phyloP scores from a whole-genome alignment of 768 basidiomycete genomes.

The Boletus insuetus region DNA sequence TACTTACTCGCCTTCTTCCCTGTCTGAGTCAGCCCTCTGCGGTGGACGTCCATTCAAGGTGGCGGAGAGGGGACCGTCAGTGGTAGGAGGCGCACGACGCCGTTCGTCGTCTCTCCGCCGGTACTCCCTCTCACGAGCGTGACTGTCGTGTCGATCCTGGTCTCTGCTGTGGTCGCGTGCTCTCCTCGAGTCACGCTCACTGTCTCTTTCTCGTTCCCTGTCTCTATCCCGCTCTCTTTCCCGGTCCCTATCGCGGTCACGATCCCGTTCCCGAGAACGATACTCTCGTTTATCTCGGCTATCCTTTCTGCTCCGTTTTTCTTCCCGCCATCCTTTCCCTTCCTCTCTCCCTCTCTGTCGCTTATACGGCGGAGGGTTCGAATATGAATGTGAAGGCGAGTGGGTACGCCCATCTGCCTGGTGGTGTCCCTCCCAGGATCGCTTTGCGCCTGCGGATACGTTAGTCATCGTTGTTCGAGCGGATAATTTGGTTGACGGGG shows the following conservation, averaged over 20 bases:
- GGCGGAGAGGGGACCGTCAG: slow-evolving; percentile 4
- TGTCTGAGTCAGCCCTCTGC: slow-evolving; percentile 52
- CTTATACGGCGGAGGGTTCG: slow-evolving; percentile 37
- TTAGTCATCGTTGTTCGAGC: slow-evolving; percentile 62
- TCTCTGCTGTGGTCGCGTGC: slow-evolving; percentile 28
- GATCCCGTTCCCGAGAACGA: slow-evolving; percentile 37
- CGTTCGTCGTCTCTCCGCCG: slow-evolving; percentile 33
- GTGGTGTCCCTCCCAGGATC: slow-evolving; percentile 63
- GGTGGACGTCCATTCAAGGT: slow-evolving; percentile 23
- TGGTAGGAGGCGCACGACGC: slow-evolving; percentile 16
- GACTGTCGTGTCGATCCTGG: slow-evolving; percentile 27
- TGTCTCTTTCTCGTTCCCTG: slow-evolving; percentile 35
- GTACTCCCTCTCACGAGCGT: slow-evolving; percentile 18
- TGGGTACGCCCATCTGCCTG: slow-evolving; percentile 28
- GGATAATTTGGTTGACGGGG: slow-evolving; percentile 61
- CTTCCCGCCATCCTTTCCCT: slow-evolving; percentile 68
- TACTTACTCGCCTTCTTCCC: slow-evolving; percentile 94
- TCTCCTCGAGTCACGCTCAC: slow-evolving; percentile 38
- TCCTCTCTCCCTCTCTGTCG: slow-evolving; percentile 54
- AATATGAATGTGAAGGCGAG: slow-evolving; percentile 12
- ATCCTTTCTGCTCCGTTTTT: slow-evolving; percentile 37
- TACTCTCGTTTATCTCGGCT: slow-evolving; percentile 35
- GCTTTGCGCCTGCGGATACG: slow-evolving; percentile 80
- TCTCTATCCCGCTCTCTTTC: slow-evolving; percentile 26
- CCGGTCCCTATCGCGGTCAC: slow-evolving; percentile 33